A percentile compares a stretch with the other conserved stretches of the same genome.
These are phyloP conservation scores for Cenchrus purpureus DNA, from an alignment of 176 grass and related monocot species.

Conservation along the genomic window DNA sequence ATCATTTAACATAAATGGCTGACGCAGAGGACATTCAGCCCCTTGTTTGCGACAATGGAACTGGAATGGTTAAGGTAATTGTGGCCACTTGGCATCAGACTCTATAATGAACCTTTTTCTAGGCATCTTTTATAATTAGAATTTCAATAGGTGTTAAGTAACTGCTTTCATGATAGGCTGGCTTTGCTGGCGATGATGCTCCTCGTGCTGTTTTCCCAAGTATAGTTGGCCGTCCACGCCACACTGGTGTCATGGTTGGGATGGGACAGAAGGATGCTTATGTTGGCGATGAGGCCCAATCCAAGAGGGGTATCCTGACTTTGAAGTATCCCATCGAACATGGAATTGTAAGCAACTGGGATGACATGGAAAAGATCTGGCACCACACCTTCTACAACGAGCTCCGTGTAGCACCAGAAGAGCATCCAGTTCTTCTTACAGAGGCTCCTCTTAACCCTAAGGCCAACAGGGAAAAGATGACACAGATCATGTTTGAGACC, in stretches of 20 bases:
- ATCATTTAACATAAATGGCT: slow-evolving; percentile 57
- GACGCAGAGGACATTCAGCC: slow-evolving; percentile 83
- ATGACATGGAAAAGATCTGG: slow-evolving; percentile 97
- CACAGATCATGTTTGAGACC: slow-evolving; percentile 94
- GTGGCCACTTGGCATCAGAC: neutral
- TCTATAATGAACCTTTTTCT: neutral
- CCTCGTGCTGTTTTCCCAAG: slow-evolving; percentile 90
- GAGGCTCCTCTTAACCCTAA: slow-evolving; percentile 84
- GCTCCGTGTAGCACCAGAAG: slow-evolving; percentile 89
- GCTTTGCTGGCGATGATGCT: slow-evolving; percentile 89
- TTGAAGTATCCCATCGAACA: slow-evolving; percentile 89
- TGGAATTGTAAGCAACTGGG: slow-evolving; percentile 92
- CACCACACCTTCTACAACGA: slow-evolving; percentile 93
- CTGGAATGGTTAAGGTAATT: slow-evolving; percentile 91
- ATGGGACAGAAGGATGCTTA: slow-evolving; percentile 96
- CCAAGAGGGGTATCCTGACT: slow-evolving; percentile 88
- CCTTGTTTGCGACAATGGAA: slow-evolving; percentile 95
- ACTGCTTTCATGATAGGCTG: slow-evolving; percentile 52
- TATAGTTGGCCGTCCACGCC: slow-evolving; percentile 86
- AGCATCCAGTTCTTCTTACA: slow-evolving; percentile 82
- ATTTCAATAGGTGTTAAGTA: neutral
- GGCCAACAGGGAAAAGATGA: slow-evolving; percentile 96
- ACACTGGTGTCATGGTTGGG: slow-evolving; percentile 92
- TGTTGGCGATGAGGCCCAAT: slow-evolving; percentile 87
- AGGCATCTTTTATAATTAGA: neutral